phyloP scores from a whole-genome alignment of 2,329 filamentous ascomycete genomes.

The Coniochaeta ligniaria region DNA sequence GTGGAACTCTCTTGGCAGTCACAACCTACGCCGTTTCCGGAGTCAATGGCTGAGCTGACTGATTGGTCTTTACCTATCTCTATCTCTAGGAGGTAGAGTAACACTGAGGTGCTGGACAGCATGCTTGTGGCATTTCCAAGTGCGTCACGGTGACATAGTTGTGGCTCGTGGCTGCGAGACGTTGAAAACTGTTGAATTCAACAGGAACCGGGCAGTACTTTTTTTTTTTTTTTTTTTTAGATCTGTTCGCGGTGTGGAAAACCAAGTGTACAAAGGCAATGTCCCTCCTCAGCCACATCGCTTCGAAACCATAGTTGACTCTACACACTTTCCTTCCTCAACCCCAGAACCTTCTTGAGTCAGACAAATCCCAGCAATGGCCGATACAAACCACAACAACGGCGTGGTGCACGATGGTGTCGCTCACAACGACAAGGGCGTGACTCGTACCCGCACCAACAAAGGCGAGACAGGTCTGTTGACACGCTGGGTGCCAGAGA shows the following conservation, averaged over 20 bases:
- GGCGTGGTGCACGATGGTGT: background rate
- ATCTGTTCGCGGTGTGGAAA: background rate
- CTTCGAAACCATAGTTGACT: background rate
- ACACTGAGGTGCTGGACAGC: background rate
- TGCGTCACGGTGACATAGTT: background rate
- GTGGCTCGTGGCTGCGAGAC: background rate
- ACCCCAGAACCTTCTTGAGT: background rate
- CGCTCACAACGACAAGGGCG: background rate
- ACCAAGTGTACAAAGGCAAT: background rate
- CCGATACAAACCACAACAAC: background rate
- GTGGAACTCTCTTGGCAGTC: background rate
- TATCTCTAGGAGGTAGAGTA: too few relatives aligned
- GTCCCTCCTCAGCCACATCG: too few relatives aligned
- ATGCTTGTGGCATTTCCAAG: background rate
- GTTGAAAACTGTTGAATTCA: too few relatives aligned
- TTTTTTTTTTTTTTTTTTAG: too few relatives aligned
- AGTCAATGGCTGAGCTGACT: too few relatives aligned
- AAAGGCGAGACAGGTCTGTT: constrained; percentile 9
- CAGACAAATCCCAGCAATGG: background rate
- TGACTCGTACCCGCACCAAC: background rate
- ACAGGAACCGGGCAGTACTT: too few relatives aligned
- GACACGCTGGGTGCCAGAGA: constrained; percentile 11
- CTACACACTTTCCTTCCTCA: background rate
- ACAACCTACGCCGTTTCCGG: too few relatives aligned
- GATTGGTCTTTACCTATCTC: too few relatives aligned